These are phyloP conservation scores for Mollisiaceae sp. DNA, from an alignment of 2,329 filamentous ascomycete species.

Conservation along the genomic window DNA sequence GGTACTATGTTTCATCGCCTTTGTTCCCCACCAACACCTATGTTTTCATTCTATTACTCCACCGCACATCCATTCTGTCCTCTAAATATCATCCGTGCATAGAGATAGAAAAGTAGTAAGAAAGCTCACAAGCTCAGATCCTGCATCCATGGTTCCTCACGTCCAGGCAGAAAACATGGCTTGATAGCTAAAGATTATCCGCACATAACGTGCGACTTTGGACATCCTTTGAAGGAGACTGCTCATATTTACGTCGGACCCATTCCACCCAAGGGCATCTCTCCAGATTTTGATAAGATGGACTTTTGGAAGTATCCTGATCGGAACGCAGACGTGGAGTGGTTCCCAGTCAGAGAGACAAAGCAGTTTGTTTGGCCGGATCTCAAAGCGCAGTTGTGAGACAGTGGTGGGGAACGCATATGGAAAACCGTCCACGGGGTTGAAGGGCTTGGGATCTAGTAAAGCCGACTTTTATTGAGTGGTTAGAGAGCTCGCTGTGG, in stretches of 20 bases:
- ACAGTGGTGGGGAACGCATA: not conserved
- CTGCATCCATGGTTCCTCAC: conserved; percentile 2
- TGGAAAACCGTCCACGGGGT: no score
- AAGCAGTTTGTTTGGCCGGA: not conserved
- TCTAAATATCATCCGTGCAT: no score
- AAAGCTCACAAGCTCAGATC: not conserved
- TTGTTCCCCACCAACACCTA: no score
- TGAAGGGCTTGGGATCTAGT: not conserved
- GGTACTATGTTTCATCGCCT: not conserved
- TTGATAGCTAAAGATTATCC: not conserved
- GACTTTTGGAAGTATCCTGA: conserved; percentile 3
- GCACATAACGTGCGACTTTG: conserved; percentile 1
- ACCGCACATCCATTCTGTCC: no score
- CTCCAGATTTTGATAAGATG: not conserved
- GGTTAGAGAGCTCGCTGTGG: no score
- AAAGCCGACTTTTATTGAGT: not conserved
- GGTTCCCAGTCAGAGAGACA: not conserved
- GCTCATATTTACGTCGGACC: conserved; percentile 1
- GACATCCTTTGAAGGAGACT: not conserved
- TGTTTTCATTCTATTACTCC: no score
- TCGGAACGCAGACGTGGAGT: not conserved
- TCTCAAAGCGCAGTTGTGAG: not conserved
- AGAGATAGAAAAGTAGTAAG: no score
- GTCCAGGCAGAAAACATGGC: not conserved
- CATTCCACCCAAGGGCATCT: not conserved